Evolutionary conservation across 345 rosid species (phyloP).

Genomic region (Noccaea caerulescens): DNA sequence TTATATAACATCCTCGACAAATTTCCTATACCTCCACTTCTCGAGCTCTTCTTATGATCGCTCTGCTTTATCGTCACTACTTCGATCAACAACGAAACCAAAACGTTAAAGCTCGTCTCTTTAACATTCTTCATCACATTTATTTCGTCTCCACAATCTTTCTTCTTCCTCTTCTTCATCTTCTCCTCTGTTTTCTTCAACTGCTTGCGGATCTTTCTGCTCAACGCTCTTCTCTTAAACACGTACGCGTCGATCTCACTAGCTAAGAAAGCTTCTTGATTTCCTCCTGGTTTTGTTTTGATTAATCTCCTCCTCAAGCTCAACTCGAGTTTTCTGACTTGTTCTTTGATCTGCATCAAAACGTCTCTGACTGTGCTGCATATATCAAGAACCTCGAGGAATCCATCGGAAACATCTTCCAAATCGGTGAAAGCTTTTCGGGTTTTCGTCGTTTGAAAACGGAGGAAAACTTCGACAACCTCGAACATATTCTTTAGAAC

Average conservation of each 20-base stretch:
- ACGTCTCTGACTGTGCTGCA: conserved; percentile 49
- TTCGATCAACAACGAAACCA: conserved; percentile 42
- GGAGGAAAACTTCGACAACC: conserved; percentile 42
- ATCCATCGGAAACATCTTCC: conserved; percentile 51
- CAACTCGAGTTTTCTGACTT: conserved; percentile 42
- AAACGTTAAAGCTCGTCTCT: conserved; percentile 35
- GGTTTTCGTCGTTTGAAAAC: conserved; percentile 34
- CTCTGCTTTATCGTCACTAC: conserved; percentile 10
- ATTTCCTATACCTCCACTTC: conserved; percentile 9
- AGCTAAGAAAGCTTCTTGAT: conserved; percentile 17
- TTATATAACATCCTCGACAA: conserved; percentile 35
- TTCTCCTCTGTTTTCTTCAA: conserved; percentile 40
- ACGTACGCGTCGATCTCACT: conserved; percentile 40
- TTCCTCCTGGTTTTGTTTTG: conserved; percentile 28
- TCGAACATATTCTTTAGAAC: conserved; percentile 47
- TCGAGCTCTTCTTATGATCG: background rate
- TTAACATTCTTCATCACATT: conserved; percentile 44
- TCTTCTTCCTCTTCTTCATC: conserved; percentile 29
- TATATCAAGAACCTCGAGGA: conserved; percentile 48
- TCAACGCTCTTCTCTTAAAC: conserved; percentile 43
- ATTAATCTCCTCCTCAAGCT: conserved; percentile 45
- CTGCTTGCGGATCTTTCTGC: conserved; percentile 23
- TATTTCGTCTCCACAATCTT: conserved; percentile 10
- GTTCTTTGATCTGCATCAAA: conserved; percentile 44
- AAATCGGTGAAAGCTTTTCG: conserved; percentile 37